These are phyloP conservation scores for Musa schizocarpa DNA, from an alignment of 176 grass and related monocot species.

Conservation along the genomic window DNA sequence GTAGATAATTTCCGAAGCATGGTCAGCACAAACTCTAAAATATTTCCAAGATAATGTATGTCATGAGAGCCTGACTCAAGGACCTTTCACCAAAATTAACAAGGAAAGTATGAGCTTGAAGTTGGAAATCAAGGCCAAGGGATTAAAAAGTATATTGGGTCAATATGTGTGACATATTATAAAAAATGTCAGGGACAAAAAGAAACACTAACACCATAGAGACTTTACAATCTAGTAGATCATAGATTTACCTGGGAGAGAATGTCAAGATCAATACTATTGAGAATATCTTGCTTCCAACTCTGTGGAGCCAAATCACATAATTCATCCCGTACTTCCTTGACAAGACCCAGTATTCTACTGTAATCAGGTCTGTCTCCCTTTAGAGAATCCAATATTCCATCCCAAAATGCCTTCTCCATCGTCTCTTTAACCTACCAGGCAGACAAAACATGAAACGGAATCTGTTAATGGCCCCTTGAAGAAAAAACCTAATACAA, in stretches of 20 bases:
- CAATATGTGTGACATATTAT: neutral
- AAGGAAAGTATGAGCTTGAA: slow-evolving; percentile 7
- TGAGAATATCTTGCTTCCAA: slow-evolving; percentile 76
- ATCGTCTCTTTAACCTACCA: slow-evolving; percentile 69
- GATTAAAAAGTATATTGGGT: neutral
- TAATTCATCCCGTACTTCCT: slow-evolving; percentile 83
- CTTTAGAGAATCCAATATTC: slow-evolving; percentile 51
- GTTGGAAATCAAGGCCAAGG: slow-evolving; percentile 6
- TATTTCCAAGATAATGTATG: slow-evolving; percentile 55
- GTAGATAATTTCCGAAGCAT: slow-evolving; percentile 57
- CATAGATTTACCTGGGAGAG: slow-evolving; percentile 55
- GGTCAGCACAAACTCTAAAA: slow-evolving; percentile 64
- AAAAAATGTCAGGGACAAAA: neutral
- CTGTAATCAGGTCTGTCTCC: slow-evolving; percentile 65
- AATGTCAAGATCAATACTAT: slow-evolving; percentile 78
- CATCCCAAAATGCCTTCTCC: slow-evolving; percentile 88
- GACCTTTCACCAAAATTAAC: slow-evolving; percentile 40
- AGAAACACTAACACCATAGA: neutral
- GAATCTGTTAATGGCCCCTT: neutral
- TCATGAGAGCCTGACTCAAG: slow-evolving; percentile 53
- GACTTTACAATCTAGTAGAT: neutral
- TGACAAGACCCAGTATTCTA: slow-evolving; percentile 62
- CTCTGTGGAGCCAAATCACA: slow-evolving; percentile 60
- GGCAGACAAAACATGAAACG: slow-evolving; percentile 2
- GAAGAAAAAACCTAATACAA: too few species aligned